phyloP scores from a whole-genome alignment of 306 rosid species.

The Sicyos edulis region DNA sequence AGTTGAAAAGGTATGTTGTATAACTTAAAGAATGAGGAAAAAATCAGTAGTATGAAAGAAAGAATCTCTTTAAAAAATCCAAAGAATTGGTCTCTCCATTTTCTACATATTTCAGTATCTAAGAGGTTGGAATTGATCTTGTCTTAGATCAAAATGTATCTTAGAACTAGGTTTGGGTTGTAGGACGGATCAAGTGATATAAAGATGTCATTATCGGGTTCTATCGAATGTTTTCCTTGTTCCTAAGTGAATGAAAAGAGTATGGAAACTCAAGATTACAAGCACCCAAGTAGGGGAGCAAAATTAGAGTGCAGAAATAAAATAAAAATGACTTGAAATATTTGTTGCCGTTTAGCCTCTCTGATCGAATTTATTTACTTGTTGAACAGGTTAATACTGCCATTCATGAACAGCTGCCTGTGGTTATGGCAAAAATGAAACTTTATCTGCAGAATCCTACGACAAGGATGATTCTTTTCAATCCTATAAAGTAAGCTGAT shows the following conservation, averaged over 20 bases:
- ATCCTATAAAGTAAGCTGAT: conserved; percentile 76
- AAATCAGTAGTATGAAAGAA: background rate
- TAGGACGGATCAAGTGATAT: background rate
- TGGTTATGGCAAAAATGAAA: conserved; percentile 77
- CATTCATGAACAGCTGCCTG: conserved; percentile 74
- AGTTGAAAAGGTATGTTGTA: conserved; percentile 63
- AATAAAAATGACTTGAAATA: background rate
- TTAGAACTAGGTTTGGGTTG: no score
- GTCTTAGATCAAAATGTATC: background rate
- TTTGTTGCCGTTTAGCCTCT: background rate
- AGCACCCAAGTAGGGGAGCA: no score
- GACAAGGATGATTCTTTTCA: conserved; percentile 86
- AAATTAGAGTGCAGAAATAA: no score
- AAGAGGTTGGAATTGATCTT: background rate
- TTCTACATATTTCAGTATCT: background rate
- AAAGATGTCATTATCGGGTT: background rate
- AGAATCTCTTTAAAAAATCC: background rate
- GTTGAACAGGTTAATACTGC: conserved; percentile 62
- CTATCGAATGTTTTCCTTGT: background rate
- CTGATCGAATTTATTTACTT: conserved; percentile 22
- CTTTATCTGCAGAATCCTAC: conserved; percentile 85
- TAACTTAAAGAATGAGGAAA: background rate
- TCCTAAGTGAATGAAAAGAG: background rate
- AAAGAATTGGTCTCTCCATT: background rate
- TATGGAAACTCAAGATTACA: no score